Evolutionary conservation across 805 yeast species (phyloP).

Genomic region (Lachancea meyersii): DNA sequence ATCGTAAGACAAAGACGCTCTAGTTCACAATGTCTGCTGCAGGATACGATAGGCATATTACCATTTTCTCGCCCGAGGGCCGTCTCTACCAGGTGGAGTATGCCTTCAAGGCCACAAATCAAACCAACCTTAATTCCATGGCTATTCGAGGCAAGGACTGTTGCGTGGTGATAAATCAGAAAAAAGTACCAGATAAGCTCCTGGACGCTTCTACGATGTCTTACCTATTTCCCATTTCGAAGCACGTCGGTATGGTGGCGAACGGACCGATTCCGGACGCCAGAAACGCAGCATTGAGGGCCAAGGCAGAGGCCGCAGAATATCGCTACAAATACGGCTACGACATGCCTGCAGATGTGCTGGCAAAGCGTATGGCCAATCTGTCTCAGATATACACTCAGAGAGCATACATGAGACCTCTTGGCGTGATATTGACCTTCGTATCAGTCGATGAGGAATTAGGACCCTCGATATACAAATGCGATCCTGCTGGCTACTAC

Average conservation of each 20-base stretch:
- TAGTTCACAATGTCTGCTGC: slow-evolving; percentile 41
- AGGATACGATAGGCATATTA: slow-evolving; percentile 98
- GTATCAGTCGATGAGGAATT: slow-evolving; percentile 80
- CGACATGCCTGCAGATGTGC: slow-evolving; percentile 90
- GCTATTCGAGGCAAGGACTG: slow-evolving; percentile 84
- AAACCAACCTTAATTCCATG: slow-evolving; percentile 82
- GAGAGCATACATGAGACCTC: slow-evolving; percentile 96
- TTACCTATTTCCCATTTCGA: slow-evolving; percentile 77
- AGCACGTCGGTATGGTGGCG: slow-evolving; percentile 78
- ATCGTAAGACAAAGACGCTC: neutral
- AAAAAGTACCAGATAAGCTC: slow-evolving; percentile 92
- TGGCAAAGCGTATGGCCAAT: slow-evolving; percentile 94
- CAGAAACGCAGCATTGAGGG: slow-evolving; percentile 80
- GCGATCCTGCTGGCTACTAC: slow-evolving; percentile 96
- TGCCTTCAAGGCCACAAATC: slow-evolving; percentile 94
- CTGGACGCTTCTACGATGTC: slow-evolving; percentile 83
- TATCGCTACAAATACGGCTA: slow-evolving; percentile 91
- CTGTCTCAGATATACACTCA: slow-evolving; percentile 93
- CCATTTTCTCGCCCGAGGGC: slow-evolving; percentile 98
- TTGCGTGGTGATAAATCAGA: slow-evolving; percentile 85
- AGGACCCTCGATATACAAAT: slow-evolving; percentile 86
- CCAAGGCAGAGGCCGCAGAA: slow-evolving; percentile 93
- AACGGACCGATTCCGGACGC: slow-evolving; percentile 98
- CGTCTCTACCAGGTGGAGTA: slow-evolving; percentile 96
- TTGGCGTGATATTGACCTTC: slow-evolving; percentile 89